Evolutionary conservation across 2,329 filamentous ascomycete genomes (phyloP).

Genomic region (Nemania sp.): DNA sequence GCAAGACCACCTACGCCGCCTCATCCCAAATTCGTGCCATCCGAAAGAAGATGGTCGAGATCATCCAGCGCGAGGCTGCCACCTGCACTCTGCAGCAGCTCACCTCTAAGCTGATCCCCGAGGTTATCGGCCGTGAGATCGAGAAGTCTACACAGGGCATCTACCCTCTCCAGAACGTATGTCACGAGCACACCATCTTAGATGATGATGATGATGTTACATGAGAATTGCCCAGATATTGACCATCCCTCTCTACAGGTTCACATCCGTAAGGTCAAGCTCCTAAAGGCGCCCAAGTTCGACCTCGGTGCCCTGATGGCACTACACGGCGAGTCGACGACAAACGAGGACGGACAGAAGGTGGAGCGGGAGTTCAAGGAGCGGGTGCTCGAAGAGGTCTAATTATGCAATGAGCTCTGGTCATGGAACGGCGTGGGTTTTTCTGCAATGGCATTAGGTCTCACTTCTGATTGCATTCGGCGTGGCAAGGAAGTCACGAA

Average conservation of each 20-base stretch:
- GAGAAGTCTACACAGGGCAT: constrained; percentile 99
- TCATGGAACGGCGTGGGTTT: constrained; percentile 61
- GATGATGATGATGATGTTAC: neutral
- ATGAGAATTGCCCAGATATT: constrained; percentile 48
- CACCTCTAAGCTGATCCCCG: constrained; percentile 97
- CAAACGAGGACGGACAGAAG: constrained; percentile 98
- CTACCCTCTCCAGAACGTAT: constrained; percentile 98
- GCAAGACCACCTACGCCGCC: constrained; percentile 99
- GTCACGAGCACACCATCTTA: constrained; percentile 53
- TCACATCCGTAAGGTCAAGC: constrained; percentile 99
- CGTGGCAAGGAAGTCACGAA: constrained; percentile 58
- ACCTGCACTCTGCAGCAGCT: constrained; percentile 96
- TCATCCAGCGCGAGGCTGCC: constrained; percentile 95
- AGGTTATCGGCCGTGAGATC: constrained; percentile 99
- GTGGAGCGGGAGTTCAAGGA: constrained; percentile 99
- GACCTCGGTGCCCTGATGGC: constrained; percentile 95
- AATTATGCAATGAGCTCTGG: constrained; percentile 63
- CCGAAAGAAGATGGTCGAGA: constrained; percentile 99
- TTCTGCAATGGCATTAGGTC: constrained; percentile 60
- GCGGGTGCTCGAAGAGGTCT: constrained; percentile 92
- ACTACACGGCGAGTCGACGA: constrained; percentile 96
- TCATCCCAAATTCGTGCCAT: constrained; percentile 98
- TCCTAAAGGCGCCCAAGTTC: constrained; percentile 98
- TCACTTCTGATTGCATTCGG: constrained; percentile 63
- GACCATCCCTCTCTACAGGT: constrained; percentile 73